These are phyloP conservation scores for Yamadazyma nakazawae DNA, from an alignment of 805 yeast genomes.

Conservation along the genomic window DNA sequence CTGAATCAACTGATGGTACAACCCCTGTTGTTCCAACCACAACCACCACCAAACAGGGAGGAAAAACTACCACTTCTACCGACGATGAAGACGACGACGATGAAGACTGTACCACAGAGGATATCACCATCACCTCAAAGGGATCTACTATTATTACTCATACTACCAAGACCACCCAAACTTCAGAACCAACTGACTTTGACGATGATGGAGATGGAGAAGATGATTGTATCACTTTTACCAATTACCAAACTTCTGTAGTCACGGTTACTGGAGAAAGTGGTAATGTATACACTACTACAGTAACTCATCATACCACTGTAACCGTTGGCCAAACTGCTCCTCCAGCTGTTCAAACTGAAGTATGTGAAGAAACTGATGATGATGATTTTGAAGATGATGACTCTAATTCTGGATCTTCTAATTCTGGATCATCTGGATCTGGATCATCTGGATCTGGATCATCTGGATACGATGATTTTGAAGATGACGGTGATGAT, in stretches of 20 bases:
- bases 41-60: no score
- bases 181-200: slow-evolving; percentile 9
- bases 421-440: slow-evolving; percentile 9
- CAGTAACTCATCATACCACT: slow-evolving; percentile 5
- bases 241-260: slow-evolving; percentile 10
- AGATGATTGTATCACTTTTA: slow-evolving; percentile 11
- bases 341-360: slow-evolving; percentile 8
- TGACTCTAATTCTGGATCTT: slow-evolving; percentile 12
- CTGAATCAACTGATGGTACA: slow-evolving; percentile 1
- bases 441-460: not conserved
- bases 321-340: slow-evolving; percentile 5
- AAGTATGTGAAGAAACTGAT: slow-evolving; percentile 14
- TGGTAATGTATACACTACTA: slow-evolving; percentile 14
- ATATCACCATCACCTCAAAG: slow-evolving; percentile 1
- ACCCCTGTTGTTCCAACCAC: not conserved
- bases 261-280: slow-evolving; percentile 7
- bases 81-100: slow-evolving; percentile 15
- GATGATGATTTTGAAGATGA: slow-evolving; percentile 16
- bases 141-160: slow-evolving; percentile 4
- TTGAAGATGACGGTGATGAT: slow-evolving; percentile 5
- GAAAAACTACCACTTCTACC: slow-evolving; percentile 1
- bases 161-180: slow-evolving; percentile 7
- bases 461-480: not conserved
- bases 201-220: slow-evolving; percentile 15
- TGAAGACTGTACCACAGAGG: slow-evolving; percentile 9